Evolutionary conservation across 495 filamentous ascomycete species (phyloP).

Genomic region (Apiosordaria backusii): DNA sequence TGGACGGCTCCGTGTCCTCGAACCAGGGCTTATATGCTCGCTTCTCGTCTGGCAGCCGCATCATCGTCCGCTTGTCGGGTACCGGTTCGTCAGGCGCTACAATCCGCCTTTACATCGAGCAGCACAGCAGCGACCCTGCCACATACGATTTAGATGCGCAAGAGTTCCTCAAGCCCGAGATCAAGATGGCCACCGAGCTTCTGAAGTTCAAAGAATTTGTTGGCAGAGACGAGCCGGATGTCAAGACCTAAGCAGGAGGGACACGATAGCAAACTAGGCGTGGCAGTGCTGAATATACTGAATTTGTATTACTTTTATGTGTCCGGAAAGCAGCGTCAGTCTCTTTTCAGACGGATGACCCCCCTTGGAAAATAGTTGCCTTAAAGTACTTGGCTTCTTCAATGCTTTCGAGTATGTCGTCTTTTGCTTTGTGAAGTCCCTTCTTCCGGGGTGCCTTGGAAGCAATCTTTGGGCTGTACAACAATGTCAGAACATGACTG

Average conservation of each 20-base stretch:
- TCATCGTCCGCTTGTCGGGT: conserved; percentile 89
- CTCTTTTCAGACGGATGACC: not conserved
- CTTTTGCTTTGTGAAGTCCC: conserved; percentile 72
- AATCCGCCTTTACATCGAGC: conserved; percentile 94
- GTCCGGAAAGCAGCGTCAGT: not conserved
- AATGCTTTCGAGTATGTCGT: conserved; percentile 95
- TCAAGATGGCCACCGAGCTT: conserved; percentile 75
- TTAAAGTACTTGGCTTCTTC: conserved; percentile 83
- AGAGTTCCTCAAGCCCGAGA: conserved; percentile 88
- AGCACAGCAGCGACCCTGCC: conserved; percentile 69
- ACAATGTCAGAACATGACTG: not conserved
- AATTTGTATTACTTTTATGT: not conserved
- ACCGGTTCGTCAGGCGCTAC: conserved; percentile 94
- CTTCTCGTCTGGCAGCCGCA: conserved; percentile 91
- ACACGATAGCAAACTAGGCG: not conserved
- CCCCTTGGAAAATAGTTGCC: conserved; percentile 53
- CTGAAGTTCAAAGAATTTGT: conserved; percentile 88
- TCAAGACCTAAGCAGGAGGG: conserved; percentile 67
- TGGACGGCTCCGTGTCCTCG: conserved; percentile 89
- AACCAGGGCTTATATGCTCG: conserved; percentile 95
- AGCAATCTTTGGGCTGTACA: conserved; percentile 21
- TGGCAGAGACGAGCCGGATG: conserved; percentile 86
- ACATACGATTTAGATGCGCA: conserved; percentile 77
- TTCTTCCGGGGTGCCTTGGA: conserved; percentile 62
- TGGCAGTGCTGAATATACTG: not conserved